Percentiles rank a stretch among this genome's conserved stretches.
Evolutionary conservation across 345 rosid species (phyloP).

Genomic region (Gossypium anomalum): DNA sequence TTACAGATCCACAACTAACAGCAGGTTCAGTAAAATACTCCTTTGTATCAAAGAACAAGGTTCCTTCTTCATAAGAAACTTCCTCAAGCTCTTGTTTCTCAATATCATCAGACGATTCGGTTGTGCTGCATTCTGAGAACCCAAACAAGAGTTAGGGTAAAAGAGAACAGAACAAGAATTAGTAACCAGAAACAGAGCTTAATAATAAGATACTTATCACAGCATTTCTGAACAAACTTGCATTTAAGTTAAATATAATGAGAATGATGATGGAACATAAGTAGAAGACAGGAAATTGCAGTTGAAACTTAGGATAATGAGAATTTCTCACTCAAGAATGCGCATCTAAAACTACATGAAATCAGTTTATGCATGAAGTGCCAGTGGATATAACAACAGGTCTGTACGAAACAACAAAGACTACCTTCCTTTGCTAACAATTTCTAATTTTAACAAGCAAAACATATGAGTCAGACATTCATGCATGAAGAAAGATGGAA

Average conservation of each 20-base stretch:
- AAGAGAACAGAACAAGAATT: constrained; percentile 10
- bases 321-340: neutral
- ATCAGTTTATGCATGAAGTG: neutral
- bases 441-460: neutral
- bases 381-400: neutral
- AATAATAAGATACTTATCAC: neutral
- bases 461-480: neutral
- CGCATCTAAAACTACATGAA: neutral
- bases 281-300: neutral
- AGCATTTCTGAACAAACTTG: neutral
- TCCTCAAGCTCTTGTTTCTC: constrained; percentile 82
- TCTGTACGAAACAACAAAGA: constrained; percentile 24
- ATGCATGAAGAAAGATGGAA: neutral
- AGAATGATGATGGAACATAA: neutral
- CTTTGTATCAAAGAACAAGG: constrained; percentile 65
- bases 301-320: neutral
- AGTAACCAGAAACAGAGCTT: neutral
- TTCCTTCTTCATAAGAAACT: constrained; percentile 53
- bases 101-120: constrained; percentile 92
- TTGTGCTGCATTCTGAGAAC: constrained; percentile 88
- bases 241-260: neutral
- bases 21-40: constrained; percentile 64
- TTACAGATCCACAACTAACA: constrained; percentile 33
- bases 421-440: neutral
- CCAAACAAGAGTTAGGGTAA: constrained; percentile 22